These are phyloP conservation scores for Colletotrichum costaricense DNA, from an alignment of 2,329 filamentous ascomycete genomes.

Conservation along the genomic window DNA sequence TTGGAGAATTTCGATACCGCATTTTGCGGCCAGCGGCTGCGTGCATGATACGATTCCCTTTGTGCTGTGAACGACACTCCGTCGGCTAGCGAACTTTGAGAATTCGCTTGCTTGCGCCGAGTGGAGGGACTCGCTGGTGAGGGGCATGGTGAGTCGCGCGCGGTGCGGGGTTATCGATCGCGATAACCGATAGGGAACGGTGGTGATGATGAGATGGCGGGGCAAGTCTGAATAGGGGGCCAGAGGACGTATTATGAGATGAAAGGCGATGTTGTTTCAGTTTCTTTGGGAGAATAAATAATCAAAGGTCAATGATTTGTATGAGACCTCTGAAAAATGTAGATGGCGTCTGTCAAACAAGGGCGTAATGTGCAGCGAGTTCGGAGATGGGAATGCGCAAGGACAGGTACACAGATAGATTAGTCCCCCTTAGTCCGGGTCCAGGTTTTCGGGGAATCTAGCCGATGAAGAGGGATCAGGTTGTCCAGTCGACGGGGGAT, in stretches of 20 bases:
- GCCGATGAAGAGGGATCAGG: not conserved
- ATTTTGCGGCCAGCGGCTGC: conserved; percentile 89
- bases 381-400: not conserved
- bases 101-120: conserved; percentile 61
- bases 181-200: not conserved
- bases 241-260: not conserved
- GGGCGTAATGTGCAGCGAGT: not conserved
- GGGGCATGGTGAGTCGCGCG: conserved; percentile 53
- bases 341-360: not conserved
- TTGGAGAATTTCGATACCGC: conserved; percentile 85
- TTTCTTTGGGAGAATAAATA: not conserved
- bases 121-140: conserved; percentile 59
- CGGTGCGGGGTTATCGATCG: conserved; percentile 26
- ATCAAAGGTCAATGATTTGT: not conserved
- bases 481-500: not conserved
- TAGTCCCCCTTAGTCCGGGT: not conserved
- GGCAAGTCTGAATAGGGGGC: not conserved
- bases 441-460: not conserved
- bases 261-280: not conserved
- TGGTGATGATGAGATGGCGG: not conserved
- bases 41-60: conserved; percentile 92
- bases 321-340: not conserved
- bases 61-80: conserved; percentile 93
- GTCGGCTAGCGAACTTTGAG: conserved; percentile 78
- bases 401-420: not conserved